phyloP scores from a whole-genome alignment of 148 eudicot species.

The Diospyros kaki region DNA sequence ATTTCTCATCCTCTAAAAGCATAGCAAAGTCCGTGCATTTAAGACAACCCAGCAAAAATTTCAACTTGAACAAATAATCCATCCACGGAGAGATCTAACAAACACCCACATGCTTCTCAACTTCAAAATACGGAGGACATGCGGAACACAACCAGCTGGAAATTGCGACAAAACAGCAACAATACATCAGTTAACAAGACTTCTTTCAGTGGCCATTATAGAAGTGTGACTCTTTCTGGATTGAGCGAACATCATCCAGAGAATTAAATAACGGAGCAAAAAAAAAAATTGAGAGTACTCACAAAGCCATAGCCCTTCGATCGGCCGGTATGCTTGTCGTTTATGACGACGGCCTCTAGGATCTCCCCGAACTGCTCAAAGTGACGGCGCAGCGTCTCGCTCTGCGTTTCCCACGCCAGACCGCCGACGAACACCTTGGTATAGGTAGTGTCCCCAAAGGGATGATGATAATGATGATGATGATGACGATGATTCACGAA shows the following conservation, averaged over 20 bases:
- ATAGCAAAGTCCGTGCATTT: not conserved
- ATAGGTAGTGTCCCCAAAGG: slow-evolving; percentile 24
- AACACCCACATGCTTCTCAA: not conserved
- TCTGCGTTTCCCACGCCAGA: slow-evolving; percentile 30
- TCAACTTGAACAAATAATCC: not conserved
- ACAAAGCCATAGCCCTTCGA: slow-evolving; percentile 39
- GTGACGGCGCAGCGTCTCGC: slow-evolving; percentile 18
- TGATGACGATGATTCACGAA: not conserved
- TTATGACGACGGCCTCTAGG: slow-evolving; percentile 31
- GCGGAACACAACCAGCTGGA: too few species aligned
- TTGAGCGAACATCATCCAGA: not conserved
- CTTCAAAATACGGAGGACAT: not conserved
- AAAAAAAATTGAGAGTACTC: slow-evolving; percentile 4
- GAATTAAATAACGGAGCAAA: not conserved
- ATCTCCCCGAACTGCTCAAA: slow-evolving; percentile 29
- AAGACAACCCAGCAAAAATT: not conserved
- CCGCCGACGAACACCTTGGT: slow-evolving; percentile 35
- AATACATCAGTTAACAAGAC: not conserved
- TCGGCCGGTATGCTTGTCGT: slow-evolving; percentile 30
- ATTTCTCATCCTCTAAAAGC: not conserved
- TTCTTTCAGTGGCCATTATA: not conserved
- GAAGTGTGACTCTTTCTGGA: not conserved
- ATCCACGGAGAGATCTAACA: not conserved
- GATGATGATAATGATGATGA: not conserved
- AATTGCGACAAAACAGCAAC: not conserved